Base-by-base conservation (phyloP, 768 basidiomycete genomes). In the Kwoniella mangroviensis region DNA sequence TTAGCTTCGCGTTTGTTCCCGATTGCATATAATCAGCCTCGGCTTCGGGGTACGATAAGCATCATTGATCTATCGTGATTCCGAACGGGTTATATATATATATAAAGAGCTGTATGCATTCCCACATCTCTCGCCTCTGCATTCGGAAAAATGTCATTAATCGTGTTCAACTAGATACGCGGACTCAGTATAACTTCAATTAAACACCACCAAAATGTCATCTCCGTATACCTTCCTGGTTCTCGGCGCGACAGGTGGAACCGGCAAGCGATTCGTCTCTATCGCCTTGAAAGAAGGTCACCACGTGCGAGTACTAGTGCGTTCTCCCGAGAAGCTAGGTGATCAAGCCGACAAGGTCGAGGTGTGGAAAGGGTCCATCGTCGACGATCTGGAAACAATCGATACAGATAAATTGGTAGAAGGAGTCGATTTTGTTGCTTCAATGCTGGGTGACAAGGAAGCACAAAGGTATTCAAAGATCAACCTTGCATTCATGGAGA, bases 171-270 rank as follows among this genome's bases (percentile, higher is more conserved):
- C 34, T 34, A 34, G 34, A 34, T 34, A 34, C 34, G 34, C 34
- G 34, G 28, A 34, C 34, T 34, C 34, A 34, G 34, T 34, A 34
- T 34, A 34, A 34, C 34, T 34, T 34, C 34, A 34, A 7, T 34
- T 1, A 7, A 34, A 34, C 34, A 34, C 28, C 28, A 34, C 19
- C 41, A 60, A 34, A 7, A 60, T 60, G 58, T 60, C 62, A 15
- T 10, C 17, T 21, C 13, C 58, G 19, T 49, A 34, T 15, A 63
- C 64, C 2, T 74, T 74, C 52, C 67, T 74, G 24, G 69, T 74
- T n/a, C 59, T 74, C 41, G 73, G 73, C 17, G 73, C 69, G 10
- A 68, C 73, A 28, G 73, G 73, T 41, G 73, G 73, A 7, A 74
- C 73, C 4, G 73, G 73, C 49, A 74, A 71, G 63, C 67, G 71